Percentiles rank a stretch among this genome's conserved stretches.
Evolutionary conservation across 2,329 filamentous ascomycete genomes (phyloP).

Genomic region (Metarhizium rileyi): DNA sequence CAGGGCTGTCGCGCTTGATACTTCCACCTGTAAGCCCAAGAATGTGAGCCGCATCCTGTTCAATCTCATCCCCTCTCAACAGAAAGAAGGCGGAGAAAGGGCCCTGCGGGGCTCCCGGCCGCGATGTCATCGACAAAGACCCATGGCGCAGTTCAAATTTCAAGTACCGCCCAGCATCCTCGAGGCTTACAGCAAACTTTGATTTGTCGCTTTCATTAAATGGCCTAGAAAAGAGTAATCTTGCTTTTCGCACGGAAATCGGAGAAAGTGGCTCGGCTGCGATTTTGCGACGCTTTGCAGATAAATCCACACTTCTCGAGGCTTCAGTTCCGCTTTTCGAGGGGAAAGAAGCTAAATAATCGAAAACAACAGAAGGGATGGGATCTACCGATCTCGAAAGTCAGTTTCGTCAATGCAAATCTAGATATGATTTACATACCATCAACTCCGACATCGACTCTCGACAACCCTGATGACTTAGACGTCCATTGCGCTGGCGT

Average conservation of each 20-base stretch:
- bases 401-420: not conserved
- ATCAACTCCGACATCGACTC: constrained; percentile 14
- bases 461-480: not conserved
- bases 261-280: constrained; percentile 7
- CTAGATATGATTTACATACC: constrained; percentile 12
- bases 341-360: constrained; percentile 14
- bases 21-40: constrained; percentile 8
- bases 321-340: constrained; percentile 7
- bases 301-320: constrained; percentile 9
- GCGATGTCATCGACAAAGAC: constrained; percentile 12
- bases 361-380: constrained; percentile 15
- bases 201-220: constrained; percentile 9
- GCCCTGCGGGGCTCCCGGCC: constrained; percentile 5
- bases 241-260: constrained; percentile 17
- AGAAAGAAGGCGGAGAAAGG: constrained; percentile 11
- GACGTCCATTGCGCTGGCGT: not conserved
- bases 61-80: constrained; percentile 14
- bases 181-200: constrained; percentile 6
- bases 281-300: constrained; percentile 23
- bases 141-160: constrained; percentile 9
- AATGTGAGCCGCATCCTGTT: constrained; percentile 11
- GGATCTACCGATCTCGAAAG: constrained; percentile 11
- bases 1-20: constrained; percentile 13
- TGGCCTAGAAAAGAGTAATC: constrained; percentile 18
- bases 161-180: constrained; percentile 15